Evolutionary conservation across 352 stramenopile species (phyloP), one percentile per base, ranked within the genome.

Genomic region (Phytophthora cactorum): DNA sequence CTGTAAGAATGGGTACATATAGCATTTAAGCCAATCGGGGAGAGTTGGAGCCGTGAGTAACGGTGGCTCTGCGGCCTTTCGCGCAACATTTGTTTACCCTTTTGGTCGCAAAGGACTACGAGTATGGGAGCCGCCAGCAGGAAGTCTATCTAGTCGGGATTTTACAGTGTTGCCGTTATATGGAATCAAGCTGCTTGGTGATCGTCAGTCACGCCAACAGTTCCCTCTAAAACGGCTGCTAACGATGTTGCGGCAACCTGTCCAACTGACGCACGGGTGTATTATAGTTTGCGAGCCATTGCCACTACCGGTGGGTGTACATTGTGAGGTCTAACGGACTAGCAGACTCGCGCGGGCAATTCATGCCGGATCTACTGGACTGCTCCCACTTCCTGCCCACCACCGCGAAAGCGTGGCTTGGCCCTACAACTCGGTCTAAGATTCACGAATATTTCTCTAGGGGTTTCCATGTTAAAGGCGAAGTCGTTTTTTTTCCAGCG

Each of bases 291-390:
- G 28, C 53, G 17, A 39, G 8, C 25, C 9, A 39, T 32, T 17
- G 31, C 28, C 45, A 63, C 45, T 53, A 53, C 11, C 57, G 41
- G n/a, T 70, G 63, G 63, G 56, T 66, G 62, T 12, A 25, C 36
- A 25, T 28, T 62, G 43, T 60, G 45, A 34, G 32, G 61, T 9
- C 51, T 29, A 32, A 22, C 58, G 17, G 38, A 41, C 32, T 46
- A 49, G n/a, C 39, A 46, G 28, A 27, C 43, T 27, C 52, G 7
- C 43, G 22, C 6, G 29, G 10, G 27, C 34, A 56, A 68, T 56
- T 68, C 52, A 36, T 14, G 52, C 25, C 43, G 43, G 52, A 50
- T 22, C 11, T 36, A 22, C 60, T 62, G 60, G 27, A 61, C 41
- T 17, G 14, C 28, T 43, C 10, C 36, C 36, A 38, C 57, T 29